phyloP scores from a whole-genome alignment of 306 rosid species.

The Aeschynomene evenia region DNA sequence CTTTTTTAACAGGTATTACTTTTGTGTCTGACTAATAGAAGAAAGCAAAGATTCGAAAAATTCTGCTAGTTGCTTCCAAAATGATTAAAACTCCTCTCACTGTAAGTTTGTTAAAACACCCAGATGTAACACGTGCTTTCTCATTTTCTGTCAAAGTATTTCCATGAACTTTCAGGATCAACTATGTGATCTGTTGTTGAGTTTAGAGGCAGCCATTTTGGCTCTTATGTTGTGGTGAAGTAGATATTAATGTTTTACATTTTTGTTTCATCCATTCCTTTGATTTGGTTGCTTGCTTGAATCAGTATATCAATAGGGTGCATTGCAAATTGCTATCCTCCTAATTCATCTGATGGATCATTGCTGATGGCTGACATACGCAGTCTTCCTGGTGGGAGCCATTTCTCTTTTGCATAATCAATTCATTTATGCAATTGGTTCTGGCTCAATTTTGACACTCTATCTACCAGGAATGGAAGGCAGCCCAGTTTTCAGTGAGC shows the following conservation, averaged over 20 bases:
- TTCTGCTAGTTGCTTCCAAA: constrained; percentile 16
- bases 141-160: constrained; percentile 17
- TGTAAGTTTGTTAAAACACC: background rate
- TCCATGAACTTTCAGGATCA: constrained; percentile 9
- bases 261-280: constrained; percentile 21
- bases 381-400: constrained; percentile 84
- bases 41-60: background rate
- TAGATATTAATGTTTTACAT: constrained; percentile 15
- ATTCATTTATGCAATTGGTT: constrained; percentile 38
- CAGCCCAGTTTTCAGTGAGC: constrained; percentile 75
- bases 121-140: background rate
- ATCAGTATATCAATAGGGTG: constrained; percentile 82
- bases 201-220: constrained; percentile 13
- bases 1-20: constrained; percentile 79
- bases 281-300: constrained; percentile 44
- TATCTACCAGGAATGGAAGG: constrained; percentile 86
- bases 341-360: constrained; percentile 58
- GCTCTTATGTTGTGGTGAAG: constrained; percentile 7
- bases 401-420: constrained; percentile 41
- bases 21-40: background rate
- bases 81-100: constrained; percentile 15
- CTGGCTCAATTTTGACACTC: constrained; percentile 40
- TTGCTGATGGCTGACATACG: constrained; percentile 95
- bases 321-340: constrained; percentile 81
- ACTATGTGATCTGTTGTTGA: background rate